Base-by-base conservation (phyloP, 495 filamentous ascomycete genomes). In the Aspergillus heteromorphus region DNA sequence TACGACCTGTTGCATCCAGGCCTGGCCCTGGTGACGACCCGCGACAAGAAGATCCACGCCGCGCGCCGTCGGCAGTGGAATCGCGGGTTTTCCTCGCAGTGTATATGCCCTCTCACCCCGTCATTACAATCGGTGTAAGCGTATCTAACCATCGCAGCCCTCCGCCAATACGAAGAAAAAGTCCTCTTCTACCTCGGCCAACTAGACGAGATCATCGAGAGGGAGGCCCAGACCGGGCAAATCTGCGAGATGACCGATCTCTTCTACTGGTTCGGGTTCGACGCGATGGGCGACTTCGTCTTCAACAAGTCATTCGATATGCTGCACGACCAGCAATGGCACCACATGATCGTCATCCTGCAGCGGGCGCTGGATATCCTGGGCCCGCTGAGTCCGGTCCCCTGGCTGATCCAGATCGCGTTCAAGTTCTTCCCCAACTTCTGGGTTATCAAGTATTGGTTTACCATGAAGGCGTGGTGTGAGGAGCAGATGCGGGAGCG, bases 291-390 rank as follows among this genome's bases (percentile, higher is more conserved):
- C 21, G 66, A 76, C 13, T 58, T 74, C 18, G 63, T 67, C 2
- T 74, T 76, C 42, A 64, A 63, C 9, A 54, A 64, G 19, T 63
- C 67, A 5, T 77, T 76, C 48, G 57, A 65, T 17, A 75, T 75
- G 74, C 61, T 76, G 5, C 52, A 62, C 11, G 59, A 47, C 0
- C 54, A 54, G 10, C 30, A 62, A 23, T 63, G 56, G 56, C 60
- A 59, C 16, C 49, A 51, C 9, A 57, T 53, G 10, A 41, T 63
- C 13, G 4, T 51, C 13, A 47, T 56, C 11, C 30, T 59, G n/a
- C 56, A 58, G 21, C 49, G 45, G 13, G 60, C 60, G 0, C 45
- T 63, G 34, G 50, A 51, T 6, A 49, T 65, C 0, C 55, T 71
- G 4, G 61, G 66, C 1, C 54, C 59, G 7, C 43, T 71, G 27